Base-by-base conservation (phyloP, 139 green algal species). In the Protoeuglena noctilucae region DNA sequence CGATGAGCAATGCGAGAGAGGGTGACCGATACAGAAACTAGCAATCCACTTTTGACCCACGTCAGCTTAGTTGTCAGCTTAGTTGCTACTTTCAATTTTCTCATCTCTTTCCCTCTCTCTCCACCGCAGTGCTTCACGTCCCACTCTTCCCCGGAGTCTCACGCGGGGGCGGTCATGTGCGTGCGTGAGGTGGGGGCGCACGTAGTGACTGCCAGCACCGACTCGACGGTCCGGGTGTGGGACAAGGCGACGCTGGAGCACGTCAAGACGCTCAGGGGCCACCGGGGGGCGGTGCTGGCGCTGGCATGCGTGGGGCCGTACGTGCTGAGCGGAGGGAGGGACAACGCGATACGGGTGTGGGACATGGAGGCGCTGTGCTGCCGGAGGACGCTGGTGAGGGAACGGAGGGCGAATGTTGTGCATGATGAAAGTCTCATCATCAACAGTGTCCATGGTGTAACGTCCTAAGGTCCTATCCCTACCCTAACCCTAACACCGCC, bases 281-380 rank as follows among this genome's bases (percentile, higher is more conserved):
- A 69, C 51, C 65, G 82, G 21, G 86, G 88, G 34, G 78, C 62
- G 54, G 76, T 96, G 30, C 70, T 95, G 53, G 77, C 75, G 28
- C 75, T 95, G 45, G 64, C 80, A 29, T 63, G 64, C 7, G 34
- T 84, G 1, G 71, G 68, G 4, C 57, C 57, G 40, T 60, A 87
- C 28, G 72, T 95, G 41, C 62, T 85, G 3, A 84, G 66, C 22
- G 85, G 85, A 14, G 81, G 74, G 3, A 50, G 88, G 1, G 87
- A 95, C 69, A 86, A 89, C 63, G 81, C 86, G 24, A 87, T 96
- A 30, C 58, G 81, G 27, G 78, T 89, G 50, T 92, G 84, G 82
- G 84, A 94, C 68, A 63, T 87, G 54, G 80, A 90, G 21, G 73
- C 87, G 48, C 67, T 87, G 40, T 70, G 88, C 47, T 94, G 85